phyloP scores from a whole-genome alignment of 2,329 filamentous ascomycete genomes.

The Colletotrichum shisoi region DNA sequence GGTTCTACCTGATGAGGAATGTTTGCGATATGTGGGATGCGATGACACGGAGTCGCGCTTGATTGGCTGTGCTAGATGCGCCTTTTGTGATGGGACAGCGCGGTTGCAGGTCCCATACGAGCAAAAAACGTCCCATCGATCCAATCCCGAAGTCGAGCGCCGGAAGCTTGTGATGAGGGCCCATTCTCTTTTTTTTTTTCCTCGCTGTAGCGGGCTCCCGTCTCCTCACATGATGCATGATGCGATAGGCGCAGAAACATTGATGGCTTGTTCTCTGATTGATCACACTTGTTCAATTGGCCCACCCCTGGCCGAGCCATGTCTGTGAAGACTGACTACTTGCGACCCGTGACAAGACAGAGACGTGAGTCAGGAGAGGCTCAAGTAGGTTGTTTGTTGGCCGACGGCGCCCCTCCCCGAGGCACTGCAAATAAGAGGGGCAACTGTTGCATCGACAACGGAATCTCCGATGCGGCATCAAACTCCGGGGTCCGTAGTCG shows the following conservation, averaged over 20 bases:
- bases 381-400: slow-evolving; percentile 22
- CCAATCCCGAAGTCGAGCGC: slow-evolving; percentile 10
- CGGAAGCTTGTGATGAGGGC: slow-evolving; percentile 6
- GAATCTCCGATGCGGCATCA: slow-evolving; percentile 16
- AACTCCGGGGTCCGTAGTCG: neutral
- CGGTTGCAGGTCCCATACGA: slow-evolving; percentile 25
- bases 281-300: neutral
- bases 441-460: slow-evolving; percentile 1
- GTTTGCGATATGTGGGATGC: slow-evolving; percentile 12
- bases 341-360: slow-evolving; percentile 12
- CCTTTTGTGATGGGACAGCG: slow-evolving; percentile 23
- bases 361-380: slow-evolving; percentile 33
- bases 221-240: too few relatives aligned
- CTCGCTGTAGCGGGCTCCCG: too few relatives aligned
- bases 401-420: neutral
- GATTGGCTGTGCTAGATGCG: slow-evolving; percentile 30
- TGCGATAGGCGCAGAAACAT: slow-evolving; percentile 8
- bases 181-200: neutral
- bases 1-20: neutral
- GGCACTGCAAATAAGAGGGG: neutral
- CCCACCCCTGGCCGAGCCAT: neutral
- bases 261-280: slow-evolving; percentile 1
- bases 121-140: slow-evolving; percentile 9
- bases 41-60: slow-evolving; percentile 7
- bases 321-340: slow-evolving; percentile 11